phyloP scores from a whole-genome alignment of 345 rosid genomes.

The Gossypium australe region DNA sequence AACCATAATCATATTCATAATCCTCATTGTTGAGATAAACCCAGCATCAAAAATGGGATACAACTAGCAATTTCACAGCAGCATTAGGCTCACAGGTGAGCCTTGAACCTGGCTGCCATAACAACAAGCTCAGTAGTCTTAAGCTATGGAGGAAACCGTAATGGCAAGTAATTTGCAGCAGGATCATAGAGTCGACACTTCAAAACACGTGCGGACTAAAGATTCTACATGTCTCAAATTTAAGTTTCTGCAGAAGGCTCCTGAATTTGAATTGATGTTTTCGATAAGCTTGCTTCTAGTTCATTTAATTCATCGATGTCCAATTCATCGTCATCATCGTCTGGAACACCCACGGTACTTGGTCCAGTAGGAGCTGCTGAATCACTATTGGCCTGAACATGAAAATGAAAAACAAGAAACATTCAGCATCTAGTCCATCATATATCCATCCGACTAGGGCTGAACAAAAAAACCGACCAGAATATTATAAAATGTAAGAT shows the following conservation, averaged over 20 bases:
- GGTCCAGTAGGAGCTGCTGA: slow-evolving; percentile 6
- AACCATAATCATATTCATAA: background rate
- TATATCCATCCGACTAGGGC: background rate
- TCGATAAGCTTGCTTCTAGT: slow-evolving; percentile 35
- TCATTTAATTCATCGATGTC: slow-evolving; percentile 29
- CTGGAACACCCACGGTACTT: background rate
- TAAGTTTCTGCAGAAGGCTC: background rate
- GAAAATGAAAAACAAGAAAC: background rate
- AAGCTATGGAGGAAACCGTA: background rate
- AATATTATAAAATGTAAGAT: too few species aligned
- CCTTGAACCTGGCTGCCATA: background rate
- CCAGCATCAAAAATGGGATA: background rate
- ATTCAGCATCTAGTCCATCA: background rate
- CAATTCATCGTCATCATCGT: slow-evolving; percentile 19
- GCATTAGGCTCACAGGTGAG: background rate
- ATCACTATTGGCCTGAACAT: background rate
- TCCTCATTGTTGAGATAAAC: background rate
- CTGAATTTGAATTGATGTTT: slow-evolving; percentile 23
- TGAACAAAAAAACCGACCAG: too few species aligned
- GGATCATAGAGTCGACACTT: background rate
- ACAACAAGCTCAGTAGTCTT: background rate
- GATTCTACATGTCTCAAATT: background rate
- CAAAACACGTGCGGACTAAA: slow-evolving; percentile 4
- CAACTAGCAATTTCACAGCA: background rate
- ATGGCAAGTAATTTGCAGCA: slow-evolving; percentile 3